Base-by-base conservation (phyloP, 208 protist genomes). In the Trypanosoma avium region DNA sequence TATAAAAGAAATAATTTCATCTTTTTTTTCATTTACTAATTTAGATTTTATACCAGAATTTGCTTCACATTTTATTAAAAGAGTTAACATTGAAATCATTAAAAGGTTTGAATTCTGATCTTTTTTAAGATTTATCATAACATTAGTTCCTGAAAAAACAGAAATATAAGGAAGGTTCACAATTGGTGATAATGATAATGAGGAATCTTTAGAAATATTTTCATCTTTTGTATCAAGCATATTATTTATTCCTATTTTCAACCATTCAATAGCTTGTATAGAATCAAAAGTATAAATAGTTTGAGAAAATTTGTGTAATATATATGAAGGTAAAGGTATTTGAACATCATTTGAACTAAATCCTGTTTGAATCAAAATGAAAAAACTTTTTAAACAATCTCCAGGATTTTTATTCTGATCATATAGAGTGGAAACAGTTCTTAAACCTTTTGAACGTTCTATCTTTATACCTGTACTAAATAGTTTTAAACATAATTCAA, bases 401-500 rank as follows among this genome's bases (percentile, higher is more conserved):
- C 52, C 52, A 4, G 79, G 57, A 22, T 48, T 30, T 3, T 42
- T 56, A 8, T 61, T 54, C 53, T 53, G 24, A 7, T 67, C 55
- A 60, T 93, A 93, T n/a, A 93, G 81, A 55, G 48, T 46, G 4
- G 70, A 47, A 17, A 88, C 60, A 5, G 72, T 82, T 19, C 61
- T 43, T 59, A 90, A 54, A 0, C 81, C 86, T 62, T 75, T 82
- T 22, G 56, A 67, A 12, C 60, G 64, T 19, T 70, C 27, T 4
- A 86, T 17, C 8, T 24, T 68, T 6, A 76, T 69, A 17, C 26
- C 27, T 0, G 70, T 70, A 26, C 59, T 83, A 68, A 93, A 93
- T 21, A 93, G 67, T n/a, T 85, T 78, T 48, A 93, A 60, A 48
- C 86, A 90, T 24, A 79, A 48, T 13, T 63, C 65, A 22, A 71